These are phyloP conservation scores for Blastocystis sp. DNA, from an alignment of 352 stramenopile genomes.

Conservation along the genomic window DNA sequence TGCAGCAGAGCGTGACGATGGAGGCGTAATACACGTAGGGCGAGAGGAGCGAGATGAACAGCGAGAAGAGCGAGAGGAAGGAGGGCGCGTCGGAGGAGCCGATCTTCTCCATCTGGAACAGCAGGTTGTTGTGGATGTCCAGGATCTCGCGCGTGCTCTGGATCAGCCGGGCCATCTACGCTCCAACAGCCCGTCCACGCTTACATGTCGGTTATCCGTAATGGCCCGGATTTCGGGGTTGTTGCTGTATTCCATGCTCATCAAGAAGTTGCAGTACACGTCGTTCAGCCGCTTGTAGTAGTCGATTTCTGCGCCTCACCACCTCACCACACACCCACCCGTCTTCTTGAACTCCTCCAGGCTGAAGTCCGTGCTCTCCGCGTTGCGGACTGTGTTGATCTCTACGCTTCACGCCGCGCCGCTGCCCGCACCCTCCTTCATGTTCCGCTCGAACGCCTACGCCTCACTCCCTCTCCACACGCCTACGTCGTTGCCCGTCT, in stretches of 20 bases:
- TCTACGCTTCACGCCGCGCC: background rate
- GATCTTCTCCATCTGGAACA: slow-evolving; percentile 42
- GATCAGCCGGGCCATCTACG: slow-evolving; percentile 38
- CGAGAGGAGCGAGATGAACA: slow-evolving; percentile 8
- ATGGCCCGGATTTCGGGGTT: slow-evolving; percentile 6
- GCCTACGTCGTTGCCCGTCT: background rate
- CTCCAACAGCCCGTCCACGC: background rate
- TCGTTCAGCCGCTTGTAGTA: slow-evolving; percentile 32
- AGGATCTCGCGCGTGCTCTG: slow-evolving; percentile 50
- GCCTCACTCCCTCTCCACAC: background rate
- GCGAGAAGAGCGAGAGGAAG: slow-evolving; percentile 23
- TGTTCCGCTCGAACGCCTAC: background rate
- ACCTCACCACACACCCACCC: background rate
- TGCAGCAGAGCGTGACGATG: background rate
- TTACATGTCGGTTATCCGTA: background rate
- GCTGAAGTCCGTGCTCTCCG: background rate
- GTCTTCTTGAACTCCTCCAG: background rate
- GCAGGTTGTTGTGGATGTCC: slow-evolving; percentile 57
- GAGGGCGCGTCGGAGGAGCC: background rate
- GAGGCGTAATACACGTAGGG: slow-evolving; percentile 57
- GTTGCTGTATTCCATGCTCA: slow-evolving; percentile 53
- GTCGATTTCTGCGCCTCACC: background rate
- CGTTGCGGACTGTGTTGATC: background rate
- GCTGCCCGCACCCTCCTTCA: background rate
- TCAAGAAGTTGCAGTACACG: slow-evolving; percentile 38